phyloP scores from a whole-genome alignment of 805 yeast species.

The Metschnikowia amazonensis region DNA sequence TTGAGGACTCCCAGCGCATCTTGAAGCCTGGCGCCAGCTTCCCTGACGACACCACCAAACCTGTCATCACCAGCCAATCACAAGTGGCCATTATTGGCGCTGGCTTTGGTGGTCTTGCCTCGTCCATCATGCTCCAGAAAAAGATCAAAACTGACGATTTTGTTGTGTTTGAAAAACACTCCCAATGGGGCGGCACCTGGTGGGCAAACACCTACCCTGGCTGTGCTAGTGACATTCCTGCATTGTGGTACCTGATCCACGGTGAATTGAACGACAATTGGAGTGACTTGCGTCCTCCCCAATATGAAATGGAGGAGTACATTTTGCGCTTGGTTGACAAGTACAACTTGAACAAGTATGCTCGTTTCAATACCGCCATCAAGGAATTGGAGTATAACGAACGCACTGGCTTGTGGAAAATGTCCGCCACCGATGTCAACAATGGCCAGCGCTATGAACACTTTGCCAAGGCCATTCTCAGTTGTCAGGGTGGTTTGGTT shows the following conservation, averaged over 20 bases:
- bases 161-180: slow-evolving; percentile 37
- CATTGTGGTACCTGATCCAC: slow-evolving; percentile 37
- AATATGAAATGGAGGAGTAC: slow-evolving; percentile 41
- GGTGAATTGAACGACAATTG: slow-evolving; percentile 34
- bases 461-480: slow-evolving; percentile 24
- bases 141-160: slow-evolving; percentile 28
- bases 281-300: slow-evolving; percentile 40
- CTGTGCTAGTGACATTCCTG: slow-evolving; percentile 44
- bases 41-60: slow-evolving; percentile 15
- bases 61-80: slow-evolving; percentile 24
- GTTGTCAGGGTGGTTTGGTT: slow-evolving; percentile 37
- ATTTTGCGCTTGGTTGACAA: slow-evolving; percentile 30
- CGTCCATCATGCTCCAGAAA: slow-evolving; percentile 27
- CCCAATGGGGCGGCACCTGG: slow-evolving; percentile 43
- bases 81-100: slow-evolving; percentile 37
- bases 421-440: slow-evolving; percentile 23
- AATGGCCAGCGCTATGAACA: slow-evolving; percentile 33
- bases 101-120: slow-evolving; percentile 39
- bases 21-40: slow-evolving; percentile 23
- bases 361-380: slow-evolving; percentile 24
- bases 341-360: slow-evolving; percentile 22
- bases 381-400: slow-evolving; percentile 23
- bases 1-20: slow-evolving; percentile 25
- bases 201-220: slow-evolving; percentile 45
- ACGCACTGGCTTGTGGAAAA: slow-evolving; percentile 25